A percentile compares a stretch with the other conserved stretches of the same genome.
Evolutionary conservation across 2,329 filamentous ascomycete genomes (phyloP).

Genomic region (Monosporascus sp.): DNA sequence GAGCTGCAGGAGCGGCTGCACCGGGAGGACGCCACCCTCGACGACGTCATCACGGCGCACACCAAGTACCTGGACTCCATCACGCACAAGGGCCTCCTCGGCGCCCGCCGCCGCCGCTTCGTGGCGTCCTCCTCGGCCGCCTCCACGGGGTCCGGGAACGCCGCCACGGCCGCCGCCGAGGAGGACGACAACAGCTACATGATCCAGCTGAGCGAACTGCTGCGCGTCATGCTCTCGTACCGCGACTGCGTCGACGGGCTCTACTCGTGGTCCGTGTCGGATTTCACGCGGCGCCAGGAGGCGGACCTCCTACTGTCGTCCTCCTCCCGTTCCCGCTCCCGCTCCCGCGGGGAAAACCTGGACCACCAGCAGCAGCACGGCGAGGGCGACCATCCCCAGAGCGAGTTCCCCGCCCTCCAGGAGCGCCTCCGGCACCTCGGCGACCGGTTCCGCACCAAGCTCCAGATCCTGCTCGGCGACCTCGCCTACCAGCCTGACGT

Average conservation of each 20-base stretch:
- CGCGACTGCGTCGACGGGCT: conserved; percentile 90
- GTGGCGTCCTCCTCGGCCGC: conserved; percentile 33
- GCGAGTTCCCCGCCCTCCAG: conserved; percentile 68
- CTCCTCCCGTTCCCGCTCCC: background rate
- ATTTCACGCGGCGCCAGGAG: conserved; percentile 90
- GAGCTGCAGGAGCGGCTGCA: conserved; percentile 77
- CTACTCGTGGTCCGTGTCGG: conserved; percentile 90
- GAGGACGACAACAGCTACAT: conserved; percentile 77
- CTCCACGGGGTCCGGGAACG: conserved; percentile 30
- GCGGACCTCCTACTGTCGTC: conserved; percentile 50
- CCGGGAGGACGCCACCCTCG: conserved; percentile 83
- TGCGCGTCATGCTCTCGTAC: conserved; percentile 91
- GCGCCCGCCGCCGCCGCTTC: conserved; percentile 54
- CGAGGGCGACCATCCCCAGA: conserved; percentile 53
- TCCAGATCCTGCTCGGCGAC: conserved; percentile 82
- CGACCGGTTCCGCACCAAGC: conserved; percentile 67
- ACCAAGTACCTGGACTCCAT: conserved; percentile 87
- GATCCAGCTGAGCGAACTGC: conserved; percentile 82
- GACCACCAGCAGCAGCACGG: conserved; percentile 18
- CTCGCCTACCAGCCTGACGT: conserved; percentile 89
- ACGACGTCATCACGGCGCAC: conserved; percentile 91
- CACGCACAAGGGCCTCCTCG: conserved; percentile 90
- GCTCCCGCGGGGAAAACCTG: background rate
- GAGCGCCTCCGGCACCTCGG: conserved; percentile 68
- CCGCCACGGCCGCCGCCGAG: conserved; percentile 36